Percentiles rank a stretch among this genome's conserved stretches.
These are phyloP conservation scores for Ogataea haglerorum DNA, from an alignment of 805 yeast genomes.

Conservation along the genomic window DNA sequence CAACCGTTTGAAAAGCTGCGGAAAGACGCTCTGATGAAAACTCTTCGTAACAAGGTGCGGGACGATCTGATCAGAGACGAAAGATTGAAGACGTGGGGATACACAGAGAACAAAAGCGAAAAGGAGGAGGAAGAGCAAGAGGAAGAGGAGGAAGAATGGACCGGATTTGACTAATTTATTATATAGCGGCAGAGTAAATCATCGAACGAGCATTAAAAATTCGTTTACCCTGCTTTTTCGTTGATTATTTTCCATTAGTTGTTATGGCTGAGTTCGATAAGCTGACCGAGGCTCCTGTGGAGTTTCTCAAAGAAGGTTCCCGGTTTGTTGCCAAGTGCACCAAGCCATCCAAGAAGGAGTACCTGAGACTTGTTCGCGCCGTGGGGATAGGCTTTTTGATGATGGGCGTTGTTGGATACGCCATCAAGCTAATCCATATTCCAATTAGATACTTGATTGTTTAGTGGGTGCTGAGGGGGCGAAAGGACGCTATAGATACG, in stretches of 20 bases:
- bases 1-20: conserved; percentile 50
- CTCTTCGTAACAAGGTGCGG: conserved; percentile 59
- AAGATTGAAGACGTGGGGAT: conserved; percentile 65
- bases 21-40: conserved; percentile 50
- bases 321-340: conserved; percentile 88
- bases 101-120: conserved; percentile 30
- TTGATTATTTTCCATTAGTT: conserved; percentile 8
- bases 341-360: conserved; percentile 89
- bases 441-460: conserved; percentile 96
- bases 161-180: conserved; percentile 27
- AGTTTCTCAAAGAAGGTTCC: conserved; percentile 86
- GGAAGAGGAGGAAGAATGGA: conserved; percentile 28
- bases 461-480: conserved; percentile 29
- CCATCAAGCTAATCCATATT: conserved; percentile 88
- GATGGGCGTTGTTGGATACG: conserved; percentile 97
- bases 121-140: conserved; percentile 31
- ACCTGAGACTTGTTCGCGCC: conserved; percentile 83
- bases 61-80: conserved; percentile 65
- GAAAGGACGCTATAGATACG: no score
- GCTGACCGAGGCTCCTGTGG: conserved; percentile 81
- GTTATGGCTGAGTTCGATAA: conserved; percentile 53
- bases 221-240: conserved; percentile 13
- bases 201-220: conserved; percentile 6
- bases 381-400: conserved; percentile 95
- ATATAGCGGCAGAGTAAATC: conserved; percentile 3